Base-by-base conservation (phyloP, 2,329 filamentous ascomycete genomes). In the Scytalidium lignicola region DNA sequence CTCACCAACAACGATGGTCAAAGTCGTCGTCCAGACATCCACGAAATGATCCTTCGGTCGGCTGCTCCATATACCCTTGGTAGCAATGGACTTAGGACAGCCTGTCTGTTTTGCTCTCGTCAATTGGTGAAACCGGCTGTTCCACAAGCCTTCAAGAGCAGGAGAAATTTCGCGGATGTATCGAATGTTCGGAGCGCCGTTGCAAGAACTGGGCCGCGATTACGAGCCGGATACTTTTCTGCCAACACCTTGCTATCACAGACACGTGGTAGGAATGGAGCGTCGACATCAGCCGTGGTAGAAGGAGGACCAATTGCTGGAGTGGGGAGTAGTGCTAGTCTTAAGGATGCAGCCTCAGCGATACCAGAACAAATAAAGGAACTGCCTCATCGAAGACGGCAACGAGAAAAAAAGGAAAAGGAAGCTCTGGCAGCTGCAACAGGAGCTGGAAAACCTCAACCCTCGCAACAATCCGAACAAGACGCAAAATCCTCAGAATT, bases 371-470 rank as follows among this genome's bases (percentile, higher is more conserved):
- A 37, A 17, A 50, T 46, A 43, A 29, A 57, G 47, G 52, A 59
- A 23, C 60, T 65, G 23, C 62, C 63, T 15, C 64, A 66, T 48
- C 56, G 62, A 55, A 50, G 58, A 53, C 55, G 62, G 53, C 60
- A 64, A 55, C 46, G 41, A 46, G 48, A 39, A 37, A 29, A 41
- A 22, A 50, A 51, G 28, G 46, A 51, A 42, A 46, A 40, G 19
- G 55, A 51, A 41, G 55, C 55, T 15, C 52, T 54, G 22, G 53
- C 52, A 41, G 57, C 58, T 53, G 56, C 55, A 2, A 44, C 55
- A 52, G 47, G 55, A 43, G 50, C 56, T 43, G 44, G 49, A 41
- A 49, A 61, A 41, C 40, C 44, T 5, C 32, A 37, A 17, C n/a
- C 32, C 6, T n/a, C 7, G 5, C n/a, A 5, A 37, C 10, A 37